Evolutionary conservation across 345 rosid species (phyloP).

Genomic region (Anastatica hierochuntica): DNA sequence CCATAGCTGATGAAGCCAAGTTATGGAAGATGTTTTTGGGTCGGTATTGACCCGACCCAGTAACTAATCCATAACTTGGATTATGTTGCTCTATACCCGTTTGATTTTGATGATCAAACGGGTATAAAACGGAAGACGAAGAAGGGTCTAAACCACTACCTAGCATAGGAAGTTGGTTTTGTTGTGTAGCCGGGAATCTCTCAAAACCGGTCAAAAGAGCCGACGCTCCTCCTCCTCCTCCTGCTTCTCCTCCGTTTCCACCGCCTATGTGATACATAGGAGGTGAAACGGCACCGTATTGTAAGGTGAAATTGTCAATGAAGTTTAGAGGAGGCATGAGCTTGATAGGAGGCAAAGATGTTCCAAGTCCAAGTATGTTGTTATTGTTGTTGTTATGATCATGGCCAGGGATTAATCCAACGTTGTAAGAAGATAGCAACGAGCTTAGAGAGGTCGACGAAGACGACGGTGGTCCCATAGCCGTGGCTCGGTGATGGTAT

Average conservation of each 20-base stretch:
- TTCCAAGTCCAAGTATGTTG: constrained; percentile 26
- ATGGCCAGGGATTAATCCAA: constrained; percentile 26
- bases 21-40: constrained; percentile 26
- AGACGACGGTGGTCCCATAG: constrained; percentile 26
- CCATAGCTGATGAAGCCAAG: constrained; percentile 21
- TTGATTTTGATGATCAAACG: constrained; percentile 23
- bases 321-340: constrained; percentile 27
- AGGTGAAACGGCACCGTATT: constrained; percentile 27
- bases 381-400: constrained; percentile 25
- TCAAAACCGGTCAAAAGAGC: constrained; percentile 23
- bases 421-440: constrained; percentile 28
- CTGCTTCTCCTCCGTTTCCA: constrained; percentile 19
- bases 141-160: constrained; percentile 18
- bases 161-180: constrained; percentile 12
- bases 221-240: constrained; percentile 14
- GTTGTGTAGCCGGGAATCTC: constrained; percentile 22
- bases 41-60: constrained; percentile 24
- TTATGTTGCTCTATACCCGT: no score
- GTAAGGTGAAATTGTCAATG: constrained; percentile 29
- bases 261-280: constrained; percentile 19
- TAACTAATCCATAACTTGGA: constrained; percentile 20
- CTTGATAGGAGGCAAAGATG: constrained; percentile 30
- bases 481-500: constrained; percentile 23
- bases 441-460: constrained; percentile 21
- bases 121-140: constrained; percentile 12